phyloP scores from a whole-genome alignment of 2,329 filamentous ascomycete genomes.

The Periconia macrospinosa region DNA sequence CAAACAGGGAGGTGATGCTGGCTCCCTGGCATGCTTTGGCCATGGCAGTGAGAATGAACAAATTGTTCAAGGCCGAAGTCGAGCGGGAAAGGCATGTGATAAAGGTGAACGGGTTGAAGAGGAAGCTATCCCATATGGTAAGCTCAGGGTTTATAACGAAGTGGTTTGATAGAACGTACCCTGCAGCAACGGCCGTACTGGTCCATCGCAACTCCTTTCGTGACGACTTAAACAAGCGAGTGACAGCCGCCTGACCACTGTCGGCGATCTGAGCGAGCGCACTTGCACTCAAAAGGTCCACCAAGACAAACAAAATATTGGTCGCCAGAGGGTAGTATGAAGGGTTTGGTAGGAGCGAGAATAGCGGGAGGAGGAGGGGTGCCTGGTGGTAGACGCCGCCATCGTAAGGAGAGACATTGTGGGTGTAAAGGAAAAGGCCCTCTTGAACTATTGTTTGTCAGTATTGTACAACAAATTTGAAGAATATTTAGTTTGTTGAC shows the following conservation, averaged over 20 bases:
- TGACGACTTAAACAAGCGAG: slow-evolving; percentile 75
- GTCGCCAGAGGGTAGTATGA: slow-evolving; percentile 70
- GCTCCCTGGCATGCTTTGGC: slow-evolving; percentile 77
- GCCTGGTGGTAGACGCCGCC: slow-evolving; percentile 79
- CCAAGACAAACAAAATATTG: slow-evolving; percentile 74
- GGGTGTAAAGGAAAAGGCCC: slow-evolving; percentile 91
- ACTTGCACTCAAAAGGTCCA: slow-evolving; percentile 82
- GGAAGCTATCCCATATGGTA: slow-evolving; percentile 61
- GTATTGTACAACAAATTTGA: background rate
- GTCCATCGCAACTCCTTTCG: slow-evolving; percentile 75
- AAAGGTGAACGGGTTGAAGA: slow-evolving; percentile 94
- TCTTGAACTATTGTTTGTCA: slow-evolving; percentile 72
- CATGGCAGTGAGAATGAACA: slow-evolving; percentile 82
- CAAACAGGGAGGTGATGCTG: slow-evolving; percentile 74
- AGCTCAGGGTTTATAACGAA: slow-evolving; percentile 6
- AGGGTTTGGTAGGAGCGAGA: slow-evolving; percentile 80
- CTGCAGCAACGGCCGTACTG: slow-evolving; percentile 74
- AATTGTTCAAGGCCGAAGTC: slow-evolving; percentile 85
- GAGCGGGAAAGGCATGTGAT: slow-evolving; percentile 88
- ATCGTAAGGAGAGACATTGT: slow-evolving; percentile 96
- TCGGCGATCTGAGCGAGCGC: slow-evolving; percentile 78
- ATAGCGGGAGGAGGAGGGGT: slow-evolving; percentile 86
- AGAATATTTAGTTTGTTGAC: slow-evolving; percentile 34
- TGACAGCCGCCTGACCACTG: slow-evolving; percentile 75
- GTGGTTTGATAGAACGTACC: slow-evolving; percentile 52